A percentile compares a stretch with the other conserved stretches of the same genome.
These are phyloP conservation scores for Leonotis leonurus DNA, from an alignment of 257 asterid species.

Conservation along the genomic window DNA sequence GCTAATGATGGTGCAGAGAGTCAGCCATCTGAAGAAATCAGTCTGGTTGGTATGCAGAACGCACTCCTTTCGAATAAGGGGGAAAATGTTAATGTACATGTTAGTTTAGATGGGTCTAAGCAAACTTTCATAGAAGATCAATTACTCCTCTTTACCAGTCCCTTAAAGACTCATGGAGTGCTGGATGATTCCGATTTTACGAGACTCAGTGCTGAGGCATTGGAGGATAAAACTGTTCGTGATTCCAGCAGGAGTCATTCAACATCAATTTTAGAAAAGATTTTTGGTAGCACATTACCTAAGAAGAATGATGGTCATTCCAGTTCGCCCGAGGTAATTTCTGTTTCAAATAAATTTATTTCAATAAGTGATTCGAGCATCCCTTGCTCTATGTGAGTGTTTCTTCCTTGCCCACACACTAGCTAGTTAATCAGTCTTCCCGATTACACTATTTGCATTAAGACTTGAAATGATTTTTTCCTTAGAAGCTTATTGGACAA, in stretches of 20 bases:
- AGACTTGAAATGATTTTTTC: too few relatives aligned
- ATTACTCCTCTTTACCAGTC: conserved; percentile 25
- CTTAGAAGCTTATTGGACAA: too few relatives aligned
- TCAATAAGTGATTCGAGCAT: neutral
- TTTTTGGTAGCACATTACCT: conserved; percentile 50
- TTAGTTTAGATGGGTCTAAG: conserved; percentile 29
- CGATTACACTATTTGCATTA: neutral
- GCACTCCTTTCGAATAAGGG: conserved; percentile 25
- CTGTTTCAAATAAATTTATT: neutral
- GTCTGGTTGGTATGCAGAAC: conserved; percentile 26
- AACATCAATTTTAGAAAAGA: conserved; percentile 51
- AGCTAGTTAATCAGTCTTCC: neutral
- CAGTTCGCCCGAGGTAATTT: conserved; percentile 40
- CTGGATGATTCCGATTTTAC: conserved; percentile 28
- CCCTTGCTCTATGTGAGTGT: conserved; percentile 1
- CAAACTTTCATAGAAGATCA: conserved; percentile 34
- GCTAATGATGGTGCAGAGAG: conserved; percentile 27
- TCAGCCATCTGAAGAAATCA: conserved; percentile 27
- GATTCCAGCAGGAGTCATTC: conserved; percentile 36
- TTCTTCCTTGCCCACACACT: neutral
- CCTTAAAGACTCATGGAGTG: conserved; percentile 29
- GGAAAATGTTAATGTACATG: conserved; percentile 28
- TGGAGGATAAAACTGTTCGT: conserved; percentile 30
- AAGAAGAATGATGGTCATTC: conserved; percentile 29
- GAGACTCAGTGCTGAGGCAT: conserved; percentile 27